Evolutionary conservation across 768 basidiomycete species (phyloP).

Genomic region (Dendrothele bispora): DNA sequence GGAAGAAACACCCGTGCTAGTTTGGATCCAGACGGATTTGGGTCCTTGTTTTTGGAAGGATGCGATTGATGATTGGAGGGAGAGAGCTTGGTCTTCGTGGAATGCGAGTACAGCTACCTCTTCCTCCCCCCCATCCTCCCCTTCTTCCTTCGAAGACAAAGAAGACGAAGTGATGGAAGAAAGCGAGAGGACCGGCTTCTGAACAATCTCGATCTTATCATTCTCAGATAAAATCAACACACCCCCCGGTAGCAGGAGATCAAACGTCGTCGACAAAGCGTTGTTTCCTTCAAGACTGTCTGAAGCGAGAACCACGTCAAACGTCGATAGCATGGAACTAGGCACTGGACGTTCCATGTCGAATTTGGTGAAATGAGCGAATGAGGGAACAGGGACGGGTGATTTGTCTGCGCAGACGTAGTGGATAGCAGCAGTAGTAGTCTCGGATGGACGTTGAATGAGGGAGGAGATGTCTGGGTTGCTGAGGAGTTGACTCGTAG

Average conservation of each 20-base stretch:
- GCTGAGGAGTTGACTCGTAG: background rate
- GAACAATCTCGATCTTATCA: background rate
- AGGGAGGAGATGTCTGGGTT: background rate
- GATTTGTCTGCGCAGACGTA: slow-evolving; percentile 1
- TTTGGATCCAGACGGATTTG: background rate
- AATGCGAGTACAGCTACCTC: background rate
- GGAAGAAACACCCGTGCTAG: background rate
- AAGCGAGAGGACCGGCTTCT: too few species aligned
- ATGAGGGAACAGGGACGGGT: background rate
- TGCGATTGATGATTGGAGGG: background rate
- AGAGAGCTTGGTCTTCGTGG: background rate
- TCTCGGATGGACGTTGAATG: background rate
- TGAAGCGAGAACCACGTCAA: slow-evolving; percentile 1
- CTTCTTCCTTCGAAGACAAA: background rate
- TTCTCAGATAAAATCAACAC: background rate
- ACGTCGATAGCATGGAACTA: slow-evolving; percentile 1
- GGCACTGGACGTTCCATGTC: background rate
- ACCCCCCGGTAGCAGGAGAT: slow-evolving; percentile 2
- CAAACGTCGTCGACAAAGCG: background rate
- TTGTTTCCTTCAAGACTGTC: background rate
- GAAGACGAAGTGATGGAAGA: too few species aligned
- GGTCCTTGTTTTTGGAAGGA: background rate
- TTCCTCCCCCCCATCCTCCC: too few species aligned
- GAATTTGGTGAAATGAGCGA: slow-evolving; percentile 2
- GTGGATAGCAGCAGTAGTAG: background rate